Base-by-base conservation (phyloP, 2,329 filamentous ascomycete genomes). In the Phialemonium atrogriseum region DNA sequence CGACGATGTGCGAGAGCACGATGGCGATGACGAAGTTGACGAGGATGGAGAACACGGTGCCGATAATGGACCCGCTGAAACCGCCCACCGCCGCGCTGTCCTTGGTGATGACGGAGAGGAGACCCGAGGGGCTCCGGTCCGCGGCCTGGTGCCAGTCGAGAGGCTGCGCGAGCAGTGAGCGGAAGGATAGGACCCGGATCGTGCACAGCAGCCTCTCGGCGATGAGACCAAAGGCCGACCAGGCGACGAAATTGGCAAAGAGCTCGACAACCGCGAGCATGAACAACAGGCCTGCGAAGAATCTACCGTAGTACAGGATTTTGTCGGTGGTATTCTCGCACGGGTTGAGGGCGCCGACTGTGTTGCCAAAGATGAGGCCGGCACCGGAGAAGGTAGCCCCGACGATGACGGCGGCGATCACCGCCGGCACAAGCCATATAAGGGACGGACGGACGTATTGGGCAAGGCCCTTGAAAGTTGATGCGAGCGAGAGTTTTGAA, bases 21-120 rank as follows among this genome's bases (percentile, higher is more conserved):
- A 85, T 76, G 2, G 77, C 79, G 0, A 70, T 73, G 11, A 84
- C 40, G 17, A 85, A 73, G 50, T 82, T 84, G 39, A 85, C 68
- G 4, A 70, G 45, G 14, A 83, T 79, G 0, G 80, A 78, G 37
- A 84, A 73, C n/a, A 83, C 56, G 0, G 76, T 82, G 6, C 81
- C 80, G 30, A 86, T 64, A 24, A 83, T 77, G 5, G 77, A 80
- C 9, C 82, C 81, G 34, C 75, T 82, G 38, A 87, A 66, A 0
- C 77, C 78, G 24, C 74, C 76, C 14, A 88, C 56, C 1, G 77
- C 70, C 20, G 73, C 76, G 2, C 76, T 72, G 45, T 87, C 82
- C 24, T 69, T 73, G 3, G 78, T 85, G 40, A 87, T 80, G 42
- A 77, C 71, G 0, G 75, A 75, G 2, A 86, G 60, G 4, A 87